Conservation (phyloP, 371 early-diverging fungal genomes). For the Mortierella sp. region DNA sequence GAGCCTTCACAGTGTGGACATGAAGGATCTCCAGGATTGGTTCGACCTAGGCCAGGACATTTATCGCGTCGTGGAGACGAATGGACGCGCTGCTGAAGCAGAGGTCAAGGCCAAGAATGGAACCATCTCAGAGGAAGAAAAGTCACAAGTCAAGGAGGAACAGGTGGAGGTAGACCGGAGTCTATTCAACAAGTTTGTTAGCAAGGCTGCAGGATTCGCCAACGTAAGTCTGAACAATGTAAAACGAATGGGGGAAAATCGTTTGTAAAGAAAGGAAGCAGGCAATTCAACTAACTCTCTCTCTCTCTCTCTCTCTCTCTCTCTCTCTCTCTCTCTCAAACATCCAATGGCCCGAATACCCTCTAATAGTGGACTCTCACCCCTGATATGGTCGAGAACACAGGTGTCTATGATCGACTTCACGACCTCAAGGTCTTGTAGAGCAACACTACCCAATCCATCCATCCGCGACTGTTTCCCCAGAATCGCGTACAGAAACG, state of each 20-base stretch:
- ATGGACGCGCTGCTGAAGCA: neutral
- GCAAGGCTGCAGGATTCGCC: slow-evolving; percentile 30
- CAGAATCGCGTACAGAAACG: too few species aligned
- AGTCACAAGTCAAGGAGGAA: neutral
- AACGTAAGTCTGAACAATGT: slow-evolving; percentile 21
- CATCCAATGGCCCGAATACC: neutral
- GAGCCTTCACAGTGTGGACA: slow-evolving; percentile 18
- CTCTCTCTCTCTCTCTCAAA: neutral
- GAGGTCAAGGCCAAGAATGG: neutral
- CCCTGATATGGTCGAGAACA: slow-evolving; percentile 22
- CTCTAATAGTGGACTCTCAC: slow-evolving; percentile 20
- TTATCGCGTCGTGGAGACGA: neutral
- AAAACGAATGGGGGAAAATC: too few species aligned
- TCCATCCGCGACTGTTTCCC: too few species aligned
- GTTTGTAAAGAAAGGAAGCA: too few species aligned
- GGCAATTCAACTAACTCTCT: neutral
- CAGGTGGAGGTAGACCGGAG: slow-evolving; percentile 1
- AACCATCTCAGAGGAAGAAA: neutral
- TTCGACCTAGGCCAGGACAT: slow-evolving; percentile 14
- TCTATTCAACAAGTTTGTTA: slow-evolving; percentile 31
- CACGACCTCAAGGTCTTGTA: slow-evolving; percentile 17
- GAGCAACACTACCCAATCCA: neutral
- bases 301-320: too few species aligned
- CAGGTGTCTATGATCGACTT: slow-evolving; percentile 25
- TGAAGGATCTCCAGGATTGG: slow-evolving; percentile 32